Percentiles rank a stretch among this genome's conserved stretches.
Evolutionary conservation across 2,329 filamentous ascomycete species (phyloP).

Genomic region (Ilyonectria sp.): DNA sequence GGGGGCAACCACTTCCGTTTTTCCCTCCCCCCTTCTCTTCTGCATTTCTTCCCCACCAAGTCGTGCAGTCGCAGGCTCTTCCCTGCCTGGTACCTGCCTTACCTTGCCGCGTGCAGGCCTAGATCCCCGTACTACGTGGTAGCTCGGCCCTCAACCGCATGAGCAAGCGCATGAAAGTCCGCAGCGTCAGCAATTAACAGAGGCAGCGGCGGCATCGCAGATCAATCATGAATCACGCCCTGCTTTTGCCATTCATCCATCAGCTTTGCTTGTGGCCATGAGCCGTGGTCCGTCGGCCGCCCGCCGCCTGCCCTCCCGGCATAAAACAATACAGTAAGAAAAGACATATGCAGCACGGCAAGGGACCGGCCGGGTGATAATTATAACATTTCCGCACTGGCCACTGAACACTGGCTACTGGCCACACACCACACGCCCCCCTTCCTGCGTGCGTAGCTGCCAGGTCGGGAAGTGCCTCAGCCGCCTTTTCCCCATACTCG

Average conservation of each 20-base stretch:
- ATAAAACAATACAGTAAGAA: too few species aligned
- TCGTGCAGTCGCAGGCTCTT: slow-evolving; percentile 12
- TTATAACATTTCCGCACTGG: not conserved
- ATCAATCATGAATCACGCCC: slow-evolving; percentile 10
- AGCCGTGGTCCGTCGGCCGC: not conserved
- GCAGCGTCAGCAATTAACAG: slow-evolving; percentile 28
- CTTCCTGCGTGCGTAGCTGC: not conserved
- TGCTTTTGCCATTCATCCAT: slow-evolving; percentile 7
- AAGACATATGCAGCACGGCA: not conserved
- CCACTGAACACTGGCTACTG: too few species aligned
- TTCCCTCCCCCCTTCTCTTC: not conserved
- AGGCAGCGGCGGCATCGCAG: slow-evolving; percentile 29
- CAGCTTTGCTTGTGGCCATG: not conserved
- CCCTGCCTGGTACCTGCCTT: slow-evolving; percentile 22
- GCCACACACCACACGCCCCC: not conserved
- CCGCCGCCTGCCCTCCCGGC: not conserved
- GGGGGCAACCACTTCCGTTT: not conserved
- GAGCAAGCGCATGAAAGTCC: slow-evolving; percentile 11
- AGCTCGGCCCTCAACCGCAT: slow-evolving; percentile 21
- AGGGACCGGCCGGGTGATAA: not conserved
- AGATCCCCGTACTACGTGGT: slow-evolving; percentile 10
- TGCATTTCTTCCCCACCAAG: not conserved
- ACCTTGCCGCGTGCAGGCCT: slow-evolving; percentile 23
- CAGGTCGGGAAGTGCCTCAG: not conserved
- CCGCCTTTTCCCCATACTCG: slow-evolving; percentile 5